Conservation (phyloP, 2,329 filamentous ascomycete species). For the Colletotrichum salicis region DNA sequence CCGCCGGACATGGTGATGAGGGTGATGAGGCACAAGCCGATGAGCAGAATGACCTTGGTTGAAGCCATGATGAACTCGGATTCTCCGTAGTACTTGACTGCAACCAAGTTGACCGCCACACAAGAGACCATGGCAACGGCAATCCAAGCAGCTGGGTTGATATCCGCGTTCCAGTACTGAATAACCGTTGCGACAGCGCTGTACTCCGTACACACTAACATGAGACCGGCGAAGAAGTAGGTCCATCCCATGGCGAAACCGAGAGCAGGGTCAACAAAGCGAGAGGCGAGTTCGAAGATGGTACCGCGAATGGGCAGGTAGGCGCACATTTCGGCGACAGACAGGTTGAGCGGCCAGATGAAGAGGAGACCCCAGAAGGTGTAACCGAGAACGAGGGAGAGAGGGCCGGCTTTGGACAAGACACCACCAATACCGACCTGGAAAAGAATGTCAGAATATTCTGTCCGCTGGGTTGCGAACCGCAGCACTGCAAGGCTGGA, state of each 20-base stretch:
- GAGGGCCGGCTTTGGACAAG: slow-evolving; percentile 53
- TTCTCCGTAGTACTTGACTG: slow-evolving; percentile 57
- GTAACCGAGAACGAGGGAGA: slow-evolving; percentile 57
- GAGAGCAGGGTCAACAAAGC: slow-evolving; percentile 66
- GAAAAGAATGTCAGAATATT: background rate
- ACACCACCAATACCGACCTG: slow-evolving; percentile 55
- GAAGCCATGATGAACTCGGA: slow-evolving; percentile 68
- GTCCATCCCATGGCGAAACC: slow-evolving; percentile 66
- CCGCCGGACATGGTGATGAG: slow-evolving; percentile 76
- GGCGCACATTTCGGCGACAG: slow-evolving; percentile 67
- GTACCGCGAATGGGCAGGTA: slow-evolving; percentile 65
- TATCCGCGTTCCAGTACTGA: slow-evolving; percentile 53
- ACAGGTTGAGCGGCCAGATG: slow-evolving; percentile 57
- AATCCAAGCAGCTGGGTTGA: slow-evolving; percentile 61
- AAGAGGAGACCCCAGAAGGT: slow-evolving; percentile 56
- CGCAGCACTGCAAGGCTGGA: background rate
- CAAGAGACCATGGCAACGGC: slow-evolving; percentile 58
- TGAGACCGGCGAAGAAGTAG: slow-evolving; percentile 54
- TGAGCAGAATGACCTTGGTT: slow-evolving; percentile 56
- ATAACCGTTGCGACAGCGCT: slow-evolving; percentile 57
- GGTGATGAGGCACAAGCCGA: slow-evolving; percentile 70
- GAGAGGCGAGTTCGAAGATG: slow-evolving; percentile 64
- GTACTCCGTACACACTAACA: slow-evolving; percentile 58
- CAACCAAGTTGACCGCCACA: slow-evolving; percentile 58
- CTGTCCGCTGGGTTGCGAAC: background rate